phyloP scores from a whole-genome alignment of 352 stramenopile genomes.

The Pythium vanterpoolii region DNA sequence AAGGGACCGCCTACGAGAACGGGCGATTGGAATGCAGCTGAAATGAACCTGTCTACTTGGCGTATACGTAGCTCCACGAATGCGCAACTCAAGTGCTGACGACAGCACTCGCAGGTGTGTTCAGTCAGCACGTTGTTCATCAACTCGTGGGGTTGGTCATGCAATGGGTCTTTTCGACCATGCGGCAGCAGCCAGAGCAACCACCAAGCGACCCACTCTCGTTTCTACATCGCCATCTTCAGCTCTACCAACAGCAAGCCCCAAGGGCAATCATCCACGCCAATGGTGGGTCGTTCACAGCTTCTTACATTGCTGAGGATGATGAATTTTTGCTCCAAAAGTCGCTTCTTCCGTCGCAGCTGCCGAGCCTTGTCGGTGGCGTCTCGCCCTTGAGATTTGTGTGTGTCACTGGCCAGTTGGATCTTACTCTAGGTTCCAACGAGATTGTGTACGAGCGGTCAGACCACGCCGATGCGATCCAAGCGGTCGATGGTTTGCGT shows the following conservation, averaged over 20 bases:
- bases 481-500: constrained; percentile 20
- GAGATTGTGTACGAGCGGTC: constrained; percentile 19
- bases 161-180: constrained; percentile 42
- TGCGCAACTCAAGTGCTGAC: constrained; percentile 23
- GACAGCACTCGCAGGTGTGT: constrained; percentile 34
- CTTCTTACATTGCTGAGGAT: constrained; percentile 35
- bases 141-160: constrained; percentile 42
- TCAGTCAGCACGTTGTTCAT: constrained; percentile 27
- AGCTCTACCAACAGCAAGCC: constrained; percentile 35
- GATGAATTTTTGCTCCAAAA: constrained; percentile 61
- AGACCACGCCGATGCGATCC: neutral
- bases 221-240: constrained; percentile 25
- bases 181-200: neutral
- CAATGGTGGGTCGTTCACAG: constrained; percentile 16
- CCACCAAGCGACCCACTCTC: neutral
- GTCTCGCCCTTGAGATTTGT: constrained; percentile 27
- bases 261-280: constrained; percentile 28
- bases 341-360: constrained; percentile 42
- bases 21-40: no score
- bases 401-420: constrained; percentile 40
- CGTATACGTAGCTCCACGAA: neutral
- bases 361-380: constrained; percentile 23
- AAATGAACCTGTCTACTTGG: no score
- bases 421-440: constrained; percentile 34
- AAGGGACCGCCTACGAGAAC: no score